Evolutionary conservation across 768 basidiomycete genomes (phyloP).

Genomic region (Ramaria rubella): DNA sequence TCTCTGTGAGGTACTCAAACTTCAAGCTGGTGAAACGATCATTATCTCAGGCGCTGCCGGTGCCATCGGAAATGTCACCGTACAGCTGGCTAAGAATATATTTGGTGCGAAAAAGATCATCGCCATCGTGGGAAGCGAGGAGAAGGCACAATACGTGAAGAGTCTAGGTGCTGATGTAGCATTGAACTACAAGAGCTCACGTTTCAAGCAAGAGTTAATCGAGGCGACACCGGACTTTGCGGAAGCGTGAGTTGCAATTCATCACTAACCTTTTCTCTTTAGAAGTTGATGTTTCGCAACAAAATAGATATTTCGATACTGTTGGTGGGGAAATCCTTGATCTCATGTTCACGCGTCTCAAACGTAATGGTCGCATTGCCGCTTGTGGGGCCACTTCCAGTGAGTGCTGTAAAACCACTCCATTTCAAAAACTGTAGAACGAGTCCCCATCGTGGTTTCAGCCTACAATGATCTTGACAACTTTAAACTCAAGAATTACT

Average conservation of each 20-base stretch:
- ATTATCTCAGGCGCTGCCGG: slow-evolving; percentile 39
- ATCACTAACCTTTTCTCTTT: too few species aligned
- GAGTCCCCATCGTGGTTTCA: background rate
- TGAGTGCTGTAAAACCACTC: background rate
- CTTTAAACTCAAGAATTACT: background rate
- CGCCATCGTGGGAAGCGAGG: slow-evolving; percentile 3
- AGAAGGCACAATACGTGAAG: slow-evolving; percentile 2
- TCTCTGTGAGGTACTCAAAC: slow-evolving; percentile 31
- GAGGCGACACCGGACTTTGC: slow-evolving; percentile 6
- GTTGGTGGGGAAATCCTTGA: slow-evolving; percentile 40
- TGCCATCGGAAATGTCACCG: slow-evolving; percentile 3
- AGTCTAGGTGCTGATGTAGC: slow-evolving; percentile 5
- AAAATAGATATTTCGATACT: slow-evolving; percentile 15
- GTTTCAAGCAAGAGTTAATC: slow-evolving; percentile 4
- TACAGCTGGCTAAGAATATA: slow-evolving; percentile 8
- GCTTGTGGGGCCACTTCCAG: slow-evolving; percentile 26
- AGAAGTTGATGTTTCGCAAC: background rate
- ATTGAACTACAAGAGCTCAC: slow-evolving; percentile 11
- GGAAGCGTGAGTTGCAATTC: background rate
- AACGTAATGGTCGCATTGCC: slow-evolving; percentile 31
- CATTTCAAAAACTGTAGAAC: too few species aligned
- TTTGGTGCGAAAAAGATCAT: slow-evolving; percentile 3
- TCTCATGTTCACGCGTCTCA: slow-evolving; percentile 30
- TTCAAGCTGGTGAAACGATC: slow-evolving; percentile 36
- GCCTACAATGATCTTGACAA: background rate